Evolutionary conservation across 257 asterid genomes (phyloP).

Genomic region (Solanum habrochaites): DNA sequence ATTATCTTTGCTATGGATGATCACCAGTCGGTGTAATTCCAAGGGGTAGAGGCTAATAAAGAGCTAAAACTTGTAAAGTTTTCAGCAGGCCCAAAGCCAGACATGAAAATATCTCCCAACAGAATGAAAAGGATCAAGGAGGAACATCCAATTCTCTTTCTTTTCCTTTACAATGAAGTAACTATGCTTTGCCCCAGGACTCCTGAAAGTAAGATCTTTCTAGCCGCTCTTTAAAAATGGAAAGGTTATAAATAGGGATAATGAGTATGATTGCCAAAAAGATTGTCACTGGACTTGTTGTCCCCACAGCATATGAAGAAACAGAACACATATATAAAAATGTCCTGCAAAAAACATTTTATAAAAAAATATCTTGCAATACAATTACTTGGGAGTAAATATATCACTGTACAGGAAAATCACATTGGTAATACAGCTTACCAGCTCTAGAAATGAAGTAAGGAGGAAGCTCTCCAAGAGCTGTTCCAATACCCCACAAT

Average conservation of each 20-base stretch:
- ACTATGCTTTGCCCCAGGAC: not conserved
- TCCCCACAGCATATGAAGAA: not conserved
- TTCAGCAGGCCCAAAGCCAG: not conserved
- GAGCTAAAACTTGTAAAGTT: not conserved
- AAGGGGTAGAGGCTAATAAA: not conserved
- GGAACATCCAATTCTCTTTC: not conserved
- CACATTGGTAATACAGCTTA: not conserved
- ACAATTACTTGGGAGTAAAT: not conserved
- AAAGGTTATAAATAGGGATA: not conserved
- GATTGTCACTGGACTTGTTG: not conserved
- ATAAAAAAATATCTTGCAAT: not conserved
- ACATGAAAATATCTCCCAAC: not conserved
- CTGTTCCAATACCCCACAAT: constrained; percentile 28
- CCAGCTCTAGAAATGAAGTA: constrained; percentile 30
- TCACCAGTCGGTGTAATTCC: not conserved
- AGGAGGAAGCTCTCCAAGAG: constrained; percentile 31
- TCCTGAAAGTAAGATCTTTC: not conserved
- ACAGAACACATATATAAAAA: not conserved
- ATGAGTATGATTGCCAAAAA: not conserved
- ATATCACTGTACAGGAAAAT: not conserved
- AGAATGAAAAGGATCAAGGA: not conserved
- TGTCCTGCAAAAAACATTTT: not conserved
- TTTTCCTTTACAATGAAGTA: not conserved
- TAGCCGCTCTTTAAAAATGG: not conserved
- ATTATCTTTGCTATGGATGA: not conserved